Evolutionary conservation across 2,329 filamentous ascomycete species (phyloP).

Genomic region (Monosporascus sp.): DNA sequence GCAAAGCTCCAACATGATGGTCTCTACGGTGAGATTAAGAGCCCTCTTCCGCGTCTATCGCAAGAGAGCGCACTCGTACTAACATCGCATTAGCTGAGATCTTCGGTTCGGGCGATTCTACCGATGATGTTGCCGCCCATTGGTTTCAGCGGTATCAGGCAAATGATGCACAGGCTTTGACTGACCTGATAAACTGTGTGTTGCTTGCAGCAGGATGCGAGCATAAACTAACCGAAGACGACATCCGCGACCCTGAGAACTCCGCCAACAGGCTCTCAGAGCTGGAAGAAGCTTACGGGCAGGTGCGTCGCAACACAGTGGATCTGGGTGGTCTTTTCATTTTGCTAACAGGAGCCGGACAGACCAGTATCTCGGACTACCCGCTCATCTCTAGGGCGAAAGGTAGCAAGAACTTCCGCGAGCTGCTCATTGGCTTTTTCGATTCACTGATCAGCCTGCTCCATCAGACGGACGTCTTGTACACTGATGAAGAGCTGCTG

Average conservation of each 20-base stretch:
- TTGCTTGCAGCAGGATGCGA: conserved; percentile 74
- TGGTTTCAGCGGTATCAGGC: conserved; percentile 56
- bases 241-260: conserved; percentile 87
- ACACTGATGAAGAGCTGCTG: conserved; percentile 69
- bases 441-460: conserved; percentile 68
- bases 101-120: conserved; percentile 53
- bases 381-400: conserved; percentile 81
- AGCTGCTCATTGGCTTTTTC: conserved; percentile 75
- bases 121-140: conserved; percentile 52
- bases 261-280: conserved; percentile 72
- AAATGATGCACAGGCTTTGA: conserved; percentile 49
- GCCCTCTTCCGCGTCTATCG: not conserved
- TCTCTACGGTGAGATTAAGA: conserved; percentile 45
- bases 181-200: conserved; percentile 62
- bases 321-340: not conserved
- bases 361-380: conserved; percentile 71
- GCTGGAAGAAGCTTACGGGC: conserved; percentile 82
- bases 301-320: conserved; percentile 43
- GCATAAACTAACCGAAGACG: conserved; percentile 69
- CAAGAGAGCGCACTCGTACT: conserved; percentile 5
- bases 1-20: conserved; percentile 46
- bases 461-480: conserved; percentile 76
- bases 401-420: conserved; percentile 70
- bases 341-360: conserved; percentile 47
- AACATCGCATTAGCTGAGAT: conserved; percentile 47